Conservation (phyloP, 257 asterid genomes). For the Nicotiana noctiflora region DNA sequence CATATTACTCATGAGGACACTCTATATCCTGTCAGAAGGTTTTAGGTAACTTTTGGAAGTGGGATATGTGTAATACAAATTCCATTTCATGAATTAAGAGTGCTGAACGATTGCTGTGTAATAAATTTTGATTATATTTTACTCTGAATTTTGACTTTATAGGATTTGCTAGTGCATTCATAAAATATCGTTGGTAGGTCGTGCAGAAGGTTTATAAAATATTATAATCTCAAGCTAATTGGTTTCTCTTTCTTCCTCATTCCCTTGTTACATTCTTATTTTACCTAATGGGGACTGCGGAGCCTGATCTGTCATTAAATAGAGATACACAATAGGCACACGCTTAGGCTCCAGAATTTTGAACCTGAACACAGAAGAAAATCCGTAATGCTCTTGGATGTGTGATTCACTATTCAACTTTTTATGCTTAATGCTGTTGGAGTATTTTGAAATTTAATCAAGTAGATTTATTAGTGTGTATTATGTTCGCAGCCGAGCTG, state of each 20-base stretch:
- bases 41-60: not conserved
- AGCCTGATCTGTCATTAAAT: not conserved
- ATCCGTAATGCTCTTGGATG: not conserved
- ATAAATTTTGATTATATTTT: not conserved
- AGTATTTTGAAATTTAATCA: not conserved
- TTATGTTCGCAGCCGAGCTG: constrained; percentile 28
- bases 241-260: not conserved
- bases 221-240: not conserved
- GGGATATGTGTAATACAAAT: not conserved
- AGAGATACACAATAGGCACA: not conserved
- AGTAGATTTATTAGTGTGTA: constrained; percentile 12
- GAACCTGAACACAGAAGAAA: not conserved
- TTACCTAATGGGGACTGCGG: not conserved
- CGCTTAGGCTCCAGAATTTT: not conserved
- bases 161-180: not conserved
- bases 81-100: not conserved
- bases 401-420: not conserved
- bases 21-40: not conserved
- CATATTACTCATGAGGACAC: not conserved
- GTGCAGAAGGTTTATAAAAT: not conserved
- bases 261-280: not conserved
- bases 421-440: not conserved
- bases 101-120: not conserved
- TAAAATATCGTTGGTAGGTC: not conserved
- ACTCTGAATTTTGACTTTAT: not conserved